Evolutionary conservation across 225 moss, liverwort and hornwort species (phyloP), one percentile per base, ranked within the genome.

Genomic region (Takakia lepidozioides): DNA sequence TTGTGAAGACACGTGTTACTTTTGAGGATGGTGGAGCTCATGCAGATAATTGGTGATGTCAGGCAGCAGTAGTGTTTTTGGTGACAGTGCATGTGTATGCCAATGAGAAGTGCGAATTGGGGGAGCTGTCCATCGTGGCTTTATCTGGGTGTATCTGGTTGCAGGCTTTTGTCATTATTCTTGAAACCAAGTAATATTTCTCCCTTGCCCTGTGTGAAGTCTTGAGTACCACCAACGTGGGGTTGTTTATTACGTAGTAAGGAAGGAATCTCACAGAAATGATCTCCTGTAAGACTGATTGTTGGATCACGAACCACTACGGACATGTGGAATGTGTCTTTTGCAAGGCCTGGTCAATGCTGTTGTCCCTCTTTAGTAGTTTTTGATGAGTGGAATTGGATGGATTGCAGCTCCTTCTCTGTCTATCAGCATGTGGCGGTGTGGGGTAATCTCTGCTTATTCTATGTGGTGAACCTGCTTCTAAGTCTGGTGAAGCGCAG

Each of bases 131-230:
- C 27, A 87, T 98, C 75, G 85, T 90, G 38, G 98, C 98, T 41
- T 64, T 98, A 57, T 98, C 98, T 50, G 98, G 83, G 42, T 98
- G 98, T 64, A 83, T 98, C 66, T 98, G 98, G 91, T 52, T 98
- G 57, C 91, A 98, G 54, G 80, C 72, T 18, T 81, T 85, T 34
- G 84, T 98, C 50, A 83, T 98, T 53, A 43, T 70, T 27, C 62
- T 98, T 38, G 91, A 98, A 78, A 91, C 87, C 62, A 85, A 76
- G 92, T 92, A 82, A 76, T 81, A 42, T 27, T 38, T 38, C 49
- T 52, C 40, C 39, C 39, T 5, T 39, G n/a, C n/a, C n/a, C n/a
- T n/a, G n/a, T n/a, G n/a, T n/a, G n/a, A n/a, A n/a, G n/a, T n/a
- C n/a, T n/a, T n/a, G n/a, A n/a, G n/a, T n/a, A n/a, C n/a, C 20